Evolutionary conservation across 73 alveolate species (phyloP).

Genomic region (Uronychia setigera): DNA sequence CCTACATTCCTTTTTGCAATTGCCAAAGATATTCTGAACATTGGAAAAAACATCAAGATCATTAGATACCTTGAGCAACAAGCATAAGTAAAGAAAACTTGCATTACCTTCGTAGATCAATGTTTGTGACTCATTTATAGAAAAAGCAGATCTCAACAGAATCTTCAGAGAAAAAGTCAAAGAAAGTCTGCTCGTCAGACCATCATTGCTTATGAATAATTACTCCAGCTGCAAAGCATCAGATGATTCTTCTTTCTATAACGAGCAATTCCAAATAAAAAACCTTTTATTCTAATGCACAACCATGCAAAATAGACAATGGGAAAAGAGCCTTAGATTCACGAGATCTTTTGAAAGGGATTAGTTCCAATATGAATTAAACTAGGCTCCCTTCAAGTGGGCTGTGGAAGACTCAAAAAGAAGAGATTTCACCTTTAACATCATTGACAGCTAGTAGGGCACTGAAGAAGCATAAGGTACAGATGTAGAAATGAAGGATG

Average conservation of each 20-base stretch:
- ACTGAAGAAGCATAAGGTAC: background rate
- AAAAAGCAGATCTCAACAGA: background rate
- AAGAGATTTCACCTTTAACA: background rate
- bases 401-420: background rate
- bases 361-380: background rate
- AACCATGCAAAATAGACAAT: background rate
- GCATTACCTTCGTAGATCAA: too few relatives aligned
- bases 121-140: background rate
- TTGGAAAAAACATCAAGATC: constrained; percentile 45
- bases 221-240: background rate
- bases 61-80: constrained; percentile 9
- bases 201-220: background rate
- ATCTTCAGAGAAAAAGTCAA: background rate
- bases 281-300: background rate
- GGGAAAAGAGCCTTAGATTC: background rate
- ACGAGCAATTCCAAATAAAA: background rate
- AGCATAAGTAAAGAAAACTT: background rate
- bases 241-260: background rate
- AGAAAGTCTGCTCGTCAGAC: background rate
- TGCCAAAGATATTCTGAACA: constrained; percentile 29
- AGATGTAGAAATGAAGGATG: background rate
- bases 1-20: constrained; percentile 30
- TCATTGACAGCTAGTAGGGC: background rate
- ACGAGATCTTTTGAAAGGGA: background rate
- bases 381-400: background rate